Base-by-base conservation (phyloP, 164 flowering plant species). In the Tetrastigma voinierianum region DNA sequence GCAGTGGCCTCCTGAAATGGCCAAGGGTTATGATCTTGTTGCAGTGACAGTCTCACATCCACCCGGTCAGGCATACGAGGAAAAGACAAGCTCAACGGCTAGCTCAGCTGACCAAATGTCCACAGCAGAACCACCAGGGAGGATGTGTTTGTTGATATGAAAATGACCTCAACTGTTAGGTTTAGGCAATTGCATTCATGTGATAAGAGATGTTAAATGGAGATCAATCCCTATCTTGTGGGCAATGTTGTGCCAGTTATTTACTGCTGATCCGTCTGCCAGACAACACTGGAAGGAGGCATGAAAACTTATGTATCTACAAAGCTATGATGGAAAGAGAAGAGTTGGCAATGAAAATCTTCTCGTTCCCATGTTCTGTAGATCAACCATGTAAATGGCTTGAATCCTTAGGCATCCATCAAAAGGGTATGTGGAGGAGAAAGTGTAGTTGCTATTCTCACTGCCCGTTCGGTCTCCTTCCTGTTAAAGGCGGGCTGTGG, bases 41-140 rank as follows among this genome's bases (percentile, higher is more conserved):
- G 91, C 90, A 1, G 90, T 87, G 65, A 87, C 94, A 1, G 60
- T 89, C 10, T 83, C 91, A 17, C 79, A 85, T 40, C 94, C 91
- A 7, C 88, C 90, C n/a, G 79, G 88, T 64, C 90, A 81, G 61
- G 82, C 74, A 53, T 85, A 89, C 46, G 84, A 80, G 59, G 87
- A 83, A 48, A 86, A 74, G 69, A 47, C 57, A 9, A 75, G 66
- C 46, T 75, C 82, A 6, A 68, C 82, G 15, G 74, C 74, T 47
- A 71, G 70, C 68, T 81, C 84, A 10, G 81, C 90, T 87, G 1
- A 79, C 80, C 48, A 82, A 83, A 53, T 68, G 71, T 52, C n/a
- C n/a, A n/a, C n/a, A n/a, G 67, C 76, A 1, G 81, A 77, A 61
- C 73, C 71, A 14, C 67, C 79, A 74, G 57, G 71, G 88, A 82